A percentile compares a stretch with the other conserved stretches of the same genome.
Evolutionary conservation across 2,329 filamentous ascomycete species (phyloP).

Genomic region (Cordyceps javanica): DNA sequence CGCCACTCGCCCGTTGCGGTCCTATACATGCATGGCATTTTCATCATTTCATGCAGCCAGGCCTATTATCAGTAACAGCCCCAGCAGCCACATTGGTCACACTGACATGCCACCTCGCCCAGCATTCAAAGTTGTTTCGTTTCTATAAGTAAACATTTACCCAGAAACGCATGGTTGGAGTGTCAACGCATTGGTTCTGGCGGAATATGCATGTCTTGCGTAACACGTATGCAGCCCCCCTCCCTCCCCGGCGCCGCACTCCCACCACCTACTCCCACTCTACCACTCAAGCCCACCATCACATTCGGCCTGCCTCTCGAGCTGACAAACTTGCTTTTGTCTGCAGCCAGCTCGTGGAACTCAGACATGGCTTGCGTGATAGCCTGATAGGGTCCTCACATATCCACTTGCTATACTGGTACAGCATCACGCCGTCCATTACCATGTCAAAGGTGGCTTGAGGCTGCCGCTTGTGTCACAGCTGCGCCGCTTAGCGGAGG

Average conservation of each 20-base stretch:
- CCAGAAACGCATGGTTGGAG: not conserved
- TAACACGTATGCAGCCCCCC: not conserved
- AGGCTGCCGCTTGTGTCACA: not conserved
- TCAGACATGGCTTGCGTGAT: conserved; percentile 8
- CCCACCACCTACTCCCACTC: not conserved
- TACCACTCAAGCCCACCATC: not conserved
- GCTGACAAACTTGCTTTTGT: not conserved
- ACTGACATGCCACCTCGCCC: not conserved
- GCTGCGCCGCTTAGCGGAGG: not conserved
- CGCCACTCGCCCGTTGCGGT: not conserved
- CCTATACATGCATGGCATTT: not conserved
- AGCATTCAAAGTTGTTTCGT: not conserved
- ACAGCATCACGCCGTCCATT: not conserved
- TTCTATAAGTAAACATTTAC: not conserved
- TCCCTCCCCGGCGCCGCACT: no score
- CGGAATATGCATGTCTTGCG: not conserved
- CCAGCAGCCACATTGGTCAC: not conserved
- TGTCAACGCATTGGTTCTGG: not conserved
- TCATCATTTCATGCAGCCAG: conserved; percentile 8
- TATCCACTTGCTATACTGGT: not conserved
- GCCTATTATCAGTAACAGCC: not conserved
- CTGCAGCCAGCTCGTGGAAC: conserved; percentile 7
- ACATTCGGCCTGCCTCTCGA: not conserved
- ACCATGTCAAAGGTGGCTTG: not conserved
- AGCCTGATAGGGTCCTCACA: not conserved